Percentiles rank a stretch among this genome's conserved stretches.
phyloP scores from a whole-genome alignment of 768 basidiomycete species.

The Mycena vitilis region DNA sequence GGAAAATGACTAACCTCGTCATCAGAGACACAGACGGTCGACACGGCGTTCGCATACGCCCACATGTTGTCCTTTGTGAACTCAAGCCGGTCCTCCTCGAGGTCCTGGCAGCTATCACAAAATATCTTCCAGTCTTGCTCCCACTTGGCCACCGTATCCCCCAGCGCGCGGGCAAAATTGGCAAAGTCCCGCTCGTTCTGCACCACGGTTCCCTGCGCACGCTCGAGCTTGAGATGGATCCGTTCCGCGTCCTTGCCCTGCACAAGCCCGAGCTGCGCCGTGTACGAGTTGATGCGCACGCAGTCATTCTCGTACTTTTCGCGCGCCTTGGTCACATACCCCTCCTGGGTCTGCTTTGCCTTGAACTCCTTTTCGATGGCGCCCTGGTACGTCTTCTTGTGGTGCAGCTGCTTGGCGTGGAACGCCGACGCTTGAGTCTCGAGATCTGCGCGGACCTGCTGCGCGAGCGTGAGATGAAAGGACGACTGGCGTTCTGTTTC shows the following conservation, averaged over 20 bases:
- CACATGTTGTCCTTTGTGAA: conserved; percentile 96
- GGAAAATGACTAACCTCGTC: conserved; percentile 77
- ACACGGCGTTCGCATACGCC: conserved; percentile 96
- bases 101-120: conserved; percentile 94
- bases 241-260: conserved; percentile 96
- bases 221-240: conserved; percentile 86
- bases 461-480: conserved; percentile 79
- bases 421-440: conserved; percentile 75
- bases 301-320: conserved; percentile 96
- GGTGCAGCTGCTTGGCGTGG: conserved; percentile 71
- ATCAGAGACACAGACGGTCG: conserved; percentile 93
- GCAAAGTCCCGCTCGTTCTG: conserved; percentile 92
- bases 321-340: conserved; percentile 87
- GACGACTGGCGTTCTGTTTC: conserved; percentile 89
- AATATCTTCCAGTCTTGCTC: conserved; percentile 94
- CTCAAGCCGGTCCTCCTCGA: conserved; percentile 94
- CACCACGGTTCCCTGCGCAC: conserved; percentile 91
- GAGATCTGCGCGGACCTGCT: conserved; percentile 79
- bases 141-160: conserved; percentile 88
- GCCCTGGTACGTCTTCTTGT: conserved; percentile 79
- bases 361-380: conserved; percentile 93
- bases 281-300: conserved; percentile 28
- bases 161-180: conserved; percentile 84
- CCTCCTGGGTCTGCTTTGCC: conserved; percentile 87
- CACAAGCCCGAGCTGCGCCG: conserved; percentile 61